Evolutionary conservation across 1,284 basidiomycete species (phyloP).

Genomic region (Takashimella koratensis): DNA sequence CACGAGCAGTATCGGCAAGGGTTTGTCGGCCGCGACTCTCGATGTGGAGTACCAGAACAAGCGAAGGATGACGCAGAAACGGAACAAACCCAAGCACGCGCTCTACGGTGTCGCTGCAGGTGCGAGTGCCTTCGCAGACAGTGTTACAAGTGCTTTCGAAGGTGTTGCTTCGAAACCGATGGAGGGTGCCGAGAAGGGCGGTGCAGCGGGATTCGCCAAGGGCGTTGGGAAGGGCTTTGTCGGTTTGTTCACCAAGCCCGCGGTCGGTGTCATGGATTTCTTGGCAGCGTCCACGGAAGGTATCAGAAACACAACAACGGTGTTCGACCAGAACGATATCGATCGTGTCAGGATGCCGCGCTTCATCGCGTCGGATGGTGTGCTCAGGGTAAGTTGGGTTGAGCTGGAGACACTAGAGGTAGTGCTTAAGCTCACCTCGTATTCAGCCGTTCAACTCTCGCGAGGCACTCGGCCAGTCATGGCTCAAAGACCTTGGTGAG

Average conservation of each 20-base stretch:
- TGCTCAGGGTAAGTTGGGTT: conserved; percentile 66
- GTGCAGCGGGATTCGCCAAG: conserved; percentile 95
- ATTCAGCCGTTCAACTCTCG: conserved; percentile 80
- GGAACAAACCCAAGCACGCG: conserved; percentile 94
- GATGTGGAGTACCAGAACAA: conserved; percentile 93
- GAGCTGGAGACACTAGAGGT: not conserved
- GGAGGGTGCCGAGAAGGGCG: conserved; percentile 92
- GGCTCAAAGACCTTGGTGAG: conserved; percentile 74
- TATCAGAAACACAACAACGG: conserved; percentile 96
- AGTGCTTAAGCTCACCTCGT: too few relatives aligned
- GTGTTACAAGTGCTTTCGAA: conserved; percentile 92
- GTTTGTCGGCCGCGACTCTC: conserved; percentile 91
- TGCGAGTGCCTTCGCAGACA: conserved; percentile 88
- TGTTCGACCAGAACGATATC: conserved; percentile 88
- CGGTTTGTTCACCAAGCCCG: conserved; percentile 92
- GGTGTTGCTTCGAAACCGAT: conserved; percentile 93
- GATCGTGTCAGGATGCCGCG: conserved; percentile 88
- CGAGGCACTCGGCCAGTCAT: conserved; percentile 91
- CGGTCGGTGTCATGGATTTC: conserved; percentile 93
- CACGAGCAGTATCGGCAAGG: conserved; percentile 95
- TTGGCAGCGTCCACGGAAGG: conserved; percentile 96
- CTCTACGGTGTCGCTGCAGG: conserved; percentile 94
- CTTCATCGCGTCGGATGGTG: conserved; percentile 78
- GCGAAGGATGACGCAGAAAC: conserved; percentile 78
- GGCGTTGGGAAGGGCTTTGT: conserved; percentile 95